These are phyloP conservation scores for Hysterium pulicare DNA, from an alignment of 2,329 filamentous ascomycete species.

Conservation along the genomic window DNA sequence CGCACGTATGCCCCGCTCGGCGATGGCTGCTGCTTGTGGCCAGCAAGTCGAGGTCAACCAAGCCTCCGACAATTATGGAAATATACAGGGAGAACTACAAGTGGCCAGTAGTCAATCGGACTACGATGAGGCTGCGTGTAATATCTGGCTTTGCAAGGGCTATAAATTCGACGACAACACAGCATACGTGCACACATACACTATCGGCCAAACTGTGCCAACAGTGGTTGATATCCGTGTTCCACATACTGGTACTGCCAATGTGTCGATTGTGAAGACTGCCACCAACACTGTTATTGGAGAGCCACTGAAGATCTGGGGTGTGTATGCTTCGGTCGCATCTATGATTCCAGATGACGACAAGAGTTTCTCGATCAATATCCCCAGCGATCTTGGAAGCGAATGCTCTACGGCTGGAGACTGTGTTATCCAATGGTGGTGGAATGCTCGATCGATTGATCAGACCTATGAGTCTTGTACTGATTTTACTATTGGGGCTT, in stretches of 20 bases:
- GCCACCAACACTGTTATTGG: conserved; percentile 53
- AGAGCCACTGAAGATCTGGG: conserved; percentile 52
- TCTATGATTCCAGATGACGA: conserved; percentile 43
- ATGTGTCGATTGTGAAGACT: conserved; percentile 58
- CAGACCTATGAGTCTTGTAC: conserved; percentile 64
- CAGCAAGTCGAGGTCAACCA: conserved; percentile 54
- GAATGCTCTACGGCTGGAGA: conserved; percentile 49
- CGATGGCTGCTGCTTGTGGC: conserved; percentile 53
- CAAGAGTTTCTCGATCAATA: conserved; percentile 52
- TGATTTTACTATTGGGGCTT: conserved; percentile 51
- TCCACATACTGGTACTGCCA: conserved; percentile 55
- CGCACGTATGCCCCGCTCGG: conserved; percentile 50
- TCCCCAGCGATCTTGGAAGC: conserved; percentile 48
- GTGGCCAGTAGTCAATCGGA: conserved; percentile 47
- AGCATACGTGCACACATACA: conserved; percentile 51
- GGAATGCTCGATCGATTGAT: conserved; percentile 53
- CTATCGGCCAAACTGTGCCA: conserved; percentile 46
- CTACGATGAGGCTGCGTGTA: conserved; percentile 46
- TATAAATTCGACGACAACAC: conserved; percentile 56
- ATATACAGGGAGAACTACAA: conserved; percentile 55
- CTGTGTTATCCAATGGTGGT: conserved; percentile 62
- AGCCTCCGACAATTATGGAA: conserved; percentile 53
- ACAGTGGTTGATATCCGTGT: conserved; percentile 49
- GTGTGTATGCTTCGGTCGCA: conserved; percentile 52
- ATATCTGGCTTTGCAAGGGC: conserved; percentile 58